Conservation (phyloP, 805 yeast species). For the Nakazawaea ishiwadae region DNA sequence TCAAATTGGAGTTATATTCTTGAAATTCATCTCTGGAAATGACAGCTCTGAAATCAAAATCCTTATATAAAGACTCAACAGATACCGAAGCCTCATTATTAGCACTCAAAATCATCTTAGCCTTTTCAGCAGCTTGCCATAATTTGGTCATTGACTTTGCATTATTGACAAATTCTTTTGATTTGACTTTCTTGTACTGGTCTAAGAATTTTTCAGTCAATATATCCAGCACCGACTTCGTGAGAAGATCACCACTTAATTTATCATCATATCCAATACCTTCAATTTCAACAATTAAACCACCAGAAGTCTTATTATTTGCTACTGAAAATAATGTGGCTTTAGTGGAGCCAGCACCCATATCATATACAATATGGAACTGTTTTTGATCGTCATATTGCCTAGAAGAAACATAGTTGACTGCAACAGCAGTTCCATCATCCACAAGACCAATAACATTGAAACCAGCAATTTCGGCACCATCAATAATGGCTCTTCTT, state of each 20-base stretch:
- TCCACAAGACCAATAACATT: constrained; percentile 67
- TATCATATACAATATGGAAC: constrained; percentile 74
- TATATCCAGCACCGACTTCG: constrained; percentile 57
- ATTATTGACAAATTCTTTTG: constrained; percentile 36
- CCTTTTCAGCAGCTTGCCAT: constrained; percentile 82
- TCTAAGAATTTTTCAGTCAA: constrained; percentile 56
- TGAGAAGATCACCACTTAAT: constrained; percentile 75
- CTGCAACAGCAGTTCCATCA: constrained; percentile 90
- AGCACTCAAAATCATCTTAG: constrained; percentile 82
- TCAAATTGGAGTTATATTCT: constrained; percentile 38
- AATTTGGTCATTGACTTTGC: constrained; percentile 62
- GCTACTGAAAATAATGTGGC: constrained; percentile 76
- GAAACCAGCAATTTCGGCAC: constrained; percentile 66
- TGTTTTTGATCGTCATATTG: constrained; percentile 42
- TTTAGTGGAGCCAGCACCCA: constrained; percentile 89
- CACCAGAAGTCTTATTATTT: constrained; percentile 35
- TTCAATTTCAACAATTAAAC: constrained; percentile 52
- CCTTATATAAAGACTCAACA: constrained; percentile 70
- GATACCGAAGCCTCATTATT: constrained; percentile 74
- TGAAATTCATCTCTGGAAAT: constrained; percentile 85
- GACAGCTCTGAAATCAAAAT: constrained; percentile 63
- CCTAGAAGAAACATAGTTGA: constrained; percentile 64
- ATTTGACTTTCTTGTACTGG: constrained; percentile 32
- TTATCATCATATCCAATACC: constrained; percentile 65
- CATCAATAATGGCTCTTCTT: constrained; percentile 67